A percentile compares a stretch with the other conserved stretches of the same genome.
phyloP scores from a whole-genome alignment of 352 stramenopile genomes.

The Pythium folliculosum region DNA sequence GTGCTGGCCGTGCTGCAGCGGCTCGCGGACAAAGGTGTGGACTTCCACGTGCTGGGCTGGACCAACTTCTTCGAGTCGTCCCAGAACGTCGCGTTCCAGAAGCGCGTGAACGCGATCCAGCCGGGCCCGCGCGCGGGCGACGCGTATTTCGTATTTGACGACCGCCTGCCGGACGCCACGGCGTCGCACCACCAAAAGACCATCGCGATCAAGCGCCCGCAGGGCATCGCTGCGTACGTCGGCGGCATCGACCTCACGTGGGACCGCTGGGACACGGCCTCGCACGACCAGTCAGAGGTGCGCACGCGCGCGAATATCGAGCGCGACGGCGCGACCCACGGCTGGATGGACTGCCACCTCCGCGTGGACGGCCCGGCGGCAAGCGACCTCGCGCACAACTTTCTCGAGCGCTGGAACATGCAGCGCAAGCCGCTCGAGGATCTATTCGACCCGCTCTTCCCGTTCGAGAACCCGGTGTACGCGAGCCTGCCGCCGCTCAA shows the following conservation, averaged over 20 bases:
- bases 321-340: constrained; percentile 28
- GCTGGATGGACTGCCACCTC: constrained; percentile 55
- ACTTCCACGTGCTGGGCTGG: constrained; percentile 64
- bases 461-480: constrained; percentile 42
- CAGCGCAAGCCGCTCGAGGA: constrained; percentile 30
- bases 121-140: constrained; percentile 25
- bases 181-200: constrained; percentile 59
- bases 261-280: constrained; percentile 64
- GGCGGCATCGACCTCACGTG: constrained; percentile 53
- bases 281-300: constrained; percentile 45
- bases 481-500: neutral
- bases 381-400: constrained; percentile 53
- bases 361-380: constrained; percentile 47
- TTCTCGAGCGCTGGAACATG: constrained; percentile 55
- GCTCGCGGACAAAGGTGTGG: constrained; percentile 37
- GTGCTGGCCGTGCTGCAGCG: constrained; percentile 29
- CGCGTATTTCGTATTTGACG: constrained; percentile 51
- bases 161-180: constrained; percentile 31
- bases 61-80: constrained; percentile 57
- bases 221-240: constrained; percentile 44
- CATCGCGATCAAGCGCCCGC: constrained; percentile 31
- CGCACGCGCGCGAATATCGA: constrained; percentile 31
- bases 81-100: constrained; percentile 56
- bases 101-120: constrained; percentile 50
- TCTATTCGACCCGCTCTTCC: constrained; percentile 34